These are phyloP conservation scores for Aspergillus niger DNA, from an alignment of 2,329 filamentous ascomycete species.

Conservation along the genomic window DNA sequence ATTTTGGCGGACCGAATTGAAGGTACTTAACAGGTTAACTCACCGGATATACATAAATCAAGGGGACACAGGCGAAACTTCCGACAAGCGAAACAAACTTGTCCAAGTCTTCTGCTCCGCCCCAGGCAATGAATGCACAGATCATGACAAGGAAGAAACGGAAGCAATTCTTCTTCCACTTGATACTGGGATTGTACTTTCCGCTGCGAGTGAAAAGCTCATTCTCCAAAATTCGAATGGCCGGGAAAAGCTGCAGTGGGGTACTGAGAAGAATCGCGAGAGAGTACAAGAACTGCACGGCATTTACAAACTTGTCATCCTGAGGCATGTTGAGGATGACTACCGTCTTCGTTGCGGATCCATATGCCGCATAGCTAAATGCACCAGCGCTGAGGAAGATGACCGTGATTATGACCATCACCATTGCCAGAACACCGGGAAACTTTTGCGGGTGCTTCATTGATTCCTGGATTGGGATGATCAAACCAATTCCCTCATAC, in stretches of 20 bases:
- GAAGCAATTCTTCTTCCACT: slow-evolving; percentile 99
- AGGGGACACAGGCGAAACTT: slow-evolving; percentile 94
- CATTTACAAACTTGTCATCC: slow-evolving; percentile 92
- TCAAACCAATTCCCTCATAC: slow-evolving; percentile 94
- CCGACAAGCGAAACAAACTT: slow-evolving; percentile 97
- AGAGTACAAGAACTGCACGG: slow-evolving; percentile 96
- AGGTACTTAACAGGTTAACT: slow-evolving; percentile 44
- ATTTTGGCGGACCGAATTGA: background rate
- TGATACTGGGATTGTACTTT: slow-evolving; percentile 98
- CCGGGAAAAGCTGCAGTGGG: slow-evolving; percentile 94
- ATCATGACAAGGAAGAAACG: slow-evolving; percentile 88
- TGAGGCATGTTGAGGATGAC: slow-evolving; percentile 95
- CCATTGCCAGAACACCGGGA: slow-evolving; percentile 78
- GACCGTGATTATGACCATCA: slow-evolving; percentile 94
- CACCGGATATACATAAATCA: slow-evolving; percentile 98
- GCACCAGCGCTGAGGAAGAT: slow-evolving; percentile 91
- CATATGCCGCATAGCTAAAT: slow-evolving; percentile 93
- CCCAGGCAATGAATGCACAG: slow-evolving; percentile 87
- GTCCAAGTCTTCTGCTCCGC: slow-evolving; percentile 87
- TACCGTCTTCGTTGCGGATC: slow-evolving; percentile 92
- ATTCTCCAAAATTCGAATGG: slow-evolving; percentile 94
- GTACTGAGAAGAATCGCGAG: slow-evolving; percentile 94
- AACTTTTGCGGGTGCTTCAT: slow-evolving; percentile 93
- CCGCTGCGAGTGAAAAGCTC: slow-evolving; percentile 90
- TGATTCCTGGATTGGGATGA: slow-evolving; percentile 96